Evolutionary conservation across 768 basidiomycete genomes (phyloP).

Genomic region (Mrakia blollopis): DNA sequence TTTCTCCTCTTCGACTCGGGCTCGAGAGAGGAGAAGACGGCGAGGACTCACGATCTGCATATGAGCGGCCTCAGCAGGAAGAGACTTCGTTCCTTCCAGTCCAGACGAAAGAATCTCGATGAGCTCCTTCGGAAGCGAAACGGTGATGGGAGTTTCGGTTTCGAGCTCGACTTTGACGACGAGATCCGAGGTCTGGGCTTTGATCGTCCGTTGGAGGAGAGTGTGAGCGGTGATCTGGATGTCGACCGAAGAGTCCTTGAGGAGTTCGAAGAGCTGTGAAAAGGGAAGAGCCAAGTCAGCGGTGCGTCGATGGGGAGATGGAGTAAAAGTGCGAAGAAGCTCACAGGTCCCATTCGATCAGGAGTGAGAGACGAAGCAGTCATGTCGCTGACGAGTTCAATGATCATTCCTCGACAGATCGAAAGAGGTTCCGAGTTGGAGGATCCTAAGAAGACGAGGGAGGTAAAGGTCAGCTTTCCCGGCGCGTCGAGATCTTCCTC

Average conservation of each 20-base stretch:
- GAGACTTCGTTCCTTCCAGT: not conserved
- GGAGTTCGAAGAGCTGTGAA: conserved; percentile 69
- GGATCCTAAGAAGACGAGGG: conserved; percentile 32
- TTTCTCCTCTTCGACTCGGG: too few species aligned
- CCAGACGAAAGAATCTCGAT: conserved; percentile 20
- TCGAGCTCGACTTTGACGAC: conserved; percentile 85
- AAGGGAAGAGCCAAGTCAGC: not conserved
- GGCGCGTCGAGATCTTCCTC: not conserved
- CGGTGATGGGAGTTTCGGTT: conserved; percentile 31
- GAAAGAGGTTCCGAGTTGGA: conserved; percentile 58
- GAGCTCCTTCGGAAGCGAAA: not conserved
- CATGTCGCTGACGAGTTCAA: conserved; percentile 64
- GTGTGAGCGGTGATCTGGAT: conserved; percentile 76
- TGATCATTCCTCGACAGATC: conserved; percentile 56
- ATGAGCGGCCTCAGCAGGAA: conserved; percentile 15
- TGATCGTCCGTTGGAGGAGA: conserved; percentile 64
- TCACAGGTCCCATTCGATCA: conserved; percentile 61
- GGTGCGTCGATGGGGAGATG: not conserved
- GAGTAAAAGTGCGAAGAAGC: conserved; percentile 21
- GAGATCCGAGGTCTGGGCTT: conserved; percentile 69
- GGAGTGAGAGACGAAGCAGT: conserved; percentile 58
- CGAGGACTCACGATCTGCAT: conserved; percentile 41
- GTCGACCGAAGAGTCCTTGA: conserved; percentile 58
- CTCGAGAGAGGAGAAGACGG: too few species aligned
- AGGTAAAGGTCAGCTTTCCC: not conserved